Evolutionary conservation across 768 basidiomycete genomes (phyloP), one percentile per base, ranked within the genome.

Genomic region (Trametes coccinea): DNA sequence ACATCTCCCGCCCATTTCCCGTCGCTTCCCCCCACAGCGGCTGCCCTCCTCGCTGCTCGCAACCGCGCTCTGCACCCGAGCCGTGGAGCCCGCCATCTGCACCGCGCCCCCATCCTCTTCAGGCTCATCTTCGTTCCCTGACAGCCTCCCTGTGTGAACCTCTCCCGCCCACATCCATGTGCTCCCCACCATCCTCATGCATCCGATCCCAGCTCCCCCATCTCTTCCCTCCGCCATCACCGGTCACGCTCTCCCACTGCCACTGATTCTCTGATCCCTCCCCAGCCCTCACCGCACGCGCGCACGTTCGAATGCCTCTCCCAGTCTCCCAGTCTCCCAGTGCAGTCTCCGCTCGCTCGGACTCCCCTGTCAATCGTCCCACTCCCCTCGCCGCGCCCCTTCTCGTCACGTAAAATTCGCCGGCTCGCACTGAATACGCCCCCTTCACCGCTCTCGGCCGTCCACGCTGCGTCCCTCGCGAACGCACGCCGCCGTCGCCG

Each of bases 261-360:
- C 43, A n/a, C 30, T 17, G 14, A 39, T 29, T 55, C 49, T 14
- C 56, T 16, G 49, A 30, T 29, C 39, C 33, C 17, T 53, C 47
- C n/a, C 16, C 43, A 14, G 27, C 43, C 48, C 58, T 61, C 44
- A 61, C 22, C 22, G 22, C 22, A 22, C 22, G 22, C 22, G 22
- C 22, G 22, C 22, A 63, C 64, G 62, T 61, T 61, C 46, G 22
- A 22, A 6, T 37, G 6, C 34, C 34, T 37, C 34, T 37, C 34
- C 34, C 34, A 5, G 34, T 37, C 22, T 22, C 22, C 22, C 22
- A 22, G 22, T 22, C 22, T 22, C 22, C 14, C 53, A 22, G 17
- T 27, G 27, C 47, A 62, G 51, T 63, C 62, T 64, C 62, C 62
- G 59, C 30, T 43, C 50, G 5, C 58, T 30, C 58, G 62, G 62